Evolutionary conservation across 768 basidiomycete genomes (phyloP).

Genomic region (Mycena epipterygia): DNA sequence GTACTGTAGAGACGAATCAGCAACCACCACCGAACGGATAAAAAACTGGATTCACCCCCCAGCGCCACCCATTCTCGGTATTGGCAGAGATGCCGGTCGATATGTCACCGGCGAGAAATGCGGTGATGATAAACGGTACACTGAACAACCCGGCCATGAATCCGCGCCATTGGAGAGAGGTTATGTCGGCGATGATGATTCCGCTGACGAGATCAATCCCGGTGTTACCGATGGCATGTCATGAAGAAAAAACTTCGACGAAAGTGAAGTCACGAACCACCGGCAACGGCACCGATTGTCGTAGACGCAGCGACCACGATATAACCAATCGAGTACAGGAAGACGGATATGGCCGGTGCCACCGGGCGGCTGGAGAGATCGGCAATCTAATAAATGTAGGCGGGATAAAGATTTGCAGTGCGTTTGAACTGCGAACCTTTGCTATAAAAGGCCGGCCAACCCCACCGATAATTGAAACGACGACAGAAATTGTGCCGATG

Average conservation of each 20-base stretch:
- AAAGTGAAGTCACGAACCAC: slow-evolving; percentile 5
- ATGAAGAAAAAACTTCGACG: too few relatives aligned
- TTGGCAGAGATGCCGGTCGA: slow-evolving; percentile 18
- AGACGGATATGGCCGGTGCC: slow-evolving; percentile 52
- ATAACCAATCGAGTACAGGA: slow-evolving; percentile 58
- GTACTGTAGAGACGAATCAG: slow-evolving; percentile 9
- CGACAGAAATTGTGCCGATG: slow-evolving; percentile 33
- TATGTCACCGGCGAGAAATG: slow-evolving; percentile 27
- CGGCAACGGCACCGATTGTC: slow-evolving; percentile 30
- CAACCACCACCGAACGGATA: background rate
- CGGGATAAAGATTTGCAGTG: background rate
- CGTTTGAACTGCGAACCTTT: slow-evolving; percentile 32
- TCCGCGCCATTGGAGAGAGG: slow-evolving; percentile 34
- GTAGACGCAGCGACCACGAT: slow-evolving; percentile 30
- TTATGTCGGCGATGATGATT: slow-evolving; percentile 33
- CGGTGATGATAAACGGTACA: slow-evolving; percentile 33
- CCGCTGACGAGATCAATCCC: slow-evolving; percentile 20
- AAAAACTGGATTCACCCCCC: slow-evolving; percentile 16
- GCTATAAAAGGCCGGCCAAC: slow-evolving; percentile 65
- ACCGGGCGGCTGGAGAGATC: slow-evolving; percentile 65
- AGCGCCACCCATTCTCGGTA: slow-evolving; percentile 27
- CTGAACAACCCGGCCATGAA: slow-evolving; percentile 26
- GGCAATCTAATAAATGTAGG: slow-evolving; percentile 49
- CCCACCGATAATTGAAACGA: slow-evolving; percentile 42
- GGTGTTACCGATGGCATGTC: slow-evolving; percentile 24